A percentile compares a stretch with the other conserved stretches of the same genome.
Evolutionary conservation across 148 eudicot genomes (phyloP).

Genomic region (Rhododendron kiyosumense): DNA sequence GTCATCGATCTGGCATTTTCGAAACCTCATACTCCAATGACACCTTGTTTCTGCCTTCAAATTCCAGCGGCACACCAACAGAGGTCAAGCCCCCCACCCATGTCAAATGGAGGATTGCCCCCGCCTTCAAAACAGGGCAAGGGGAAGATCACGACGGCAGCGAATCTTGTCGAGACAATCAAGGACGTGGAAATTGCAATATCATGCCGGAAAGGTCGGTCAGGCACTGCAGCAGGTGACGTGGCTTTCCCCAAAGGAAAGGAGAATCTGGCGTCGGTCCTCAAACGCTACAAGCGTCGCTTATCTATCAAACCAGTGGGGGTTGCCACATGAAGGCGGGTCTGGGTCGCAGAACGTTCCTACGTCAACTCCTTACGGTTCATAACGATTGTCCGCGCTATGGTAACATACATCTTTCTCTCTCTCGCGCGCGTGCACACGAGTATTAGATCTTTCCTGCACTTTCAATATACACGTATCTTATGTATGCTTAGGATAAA

Average conservation of each 20-base stretch:
- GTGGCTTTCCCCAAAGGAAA: constrained; percentile 97
- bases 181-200: constrained; percentile 88
- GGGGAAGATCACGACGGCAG: constrained; percentile 71
- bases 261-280: constrained; percentile 88
- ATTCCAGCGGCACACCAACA: constrained; percentile 56
- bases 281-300: constrained; percentile 88
- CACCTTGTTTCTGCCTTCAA: constrained; percentile 89
- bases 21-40: constrained; percentile 57
- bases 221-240: constrained; percentile 96
- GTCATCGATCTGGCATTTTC: constrained; percentile 67
- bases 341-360: neutral
- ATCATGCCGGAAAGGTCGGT: constrained; percentile 76
- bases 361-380: neutral
- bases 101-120: constrained; percentile 55
- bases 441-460: constrained; percentile 6
- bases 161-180: constrained; percentile 58
- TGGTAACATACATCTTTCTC: neutral
- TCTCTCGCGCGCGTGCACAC: neutral
- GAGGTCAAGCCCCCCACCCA: constrained; percentile 47
- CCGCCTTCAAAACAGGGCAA: constrained; percentile 60
- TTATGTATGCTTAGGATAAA: neutral
- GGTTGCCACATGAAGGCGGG: constrained; percentile 29
- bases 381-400: neutral
- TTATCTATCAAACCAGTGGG: constrained; percentile 58
- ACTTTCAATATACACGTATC: neutral